These are phyloP conservation scores for Posidonia oceanica DNA, from an alignment of 116 monocot genomes.

Conservation along the genomic window DNA sequence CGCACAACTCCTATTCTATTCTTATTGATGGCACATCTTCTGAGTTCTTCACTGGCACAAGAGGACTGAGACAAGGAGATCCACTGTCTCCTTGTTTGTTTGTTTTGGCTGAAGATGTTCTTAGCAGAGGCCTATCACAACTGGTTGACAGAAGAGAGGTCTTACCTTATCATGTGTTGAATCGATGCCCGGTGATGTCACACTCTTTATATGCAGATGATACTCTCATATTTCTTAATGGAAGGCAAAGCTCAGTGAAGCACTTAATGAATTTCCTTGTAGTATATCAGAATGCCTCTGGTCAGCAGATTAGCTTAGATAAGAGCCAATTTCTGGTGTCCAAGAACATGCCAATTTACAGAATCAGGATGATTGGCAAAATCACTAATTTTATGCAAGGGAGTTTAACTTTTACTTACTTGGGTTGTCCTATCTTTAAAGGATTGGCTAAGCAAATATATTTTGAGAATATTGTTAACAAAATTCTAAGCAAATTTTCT, in stretches of 20 bases:
- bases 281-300: neutral
- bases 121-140: neutral
- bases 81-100: neutral
- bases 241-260: neutral
- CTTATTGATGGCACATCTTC: neutral
- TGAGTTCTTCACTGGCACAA: neutral
- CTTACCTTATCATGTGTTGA: neutral
- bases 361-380: too few relatives aligned
- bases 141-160: neutral
- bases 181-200: neutral
- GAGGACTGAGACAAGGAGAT: too few relatives aligned
- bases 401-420: too few relatives aligned
- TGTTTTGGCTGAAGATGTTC: neutral
- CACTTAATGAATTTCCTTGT: neutral
- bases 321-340: neutral
- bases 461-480: too few relatives aligned
- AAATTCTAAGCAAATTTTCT: too few relatives aligned
- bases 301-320: neutral
- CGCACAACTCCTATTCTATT: neutral
- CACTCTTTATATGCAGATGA: neutral
- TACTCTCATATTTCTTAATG: neutral
- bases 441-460: too few relatives aligned
- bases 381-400: too few relatives aligned
- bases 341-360: too few relatives aligned
- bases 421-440: too few relatives aligned